Conservation (phyloP, 805 yeast genomes). For the Priceomyces melissophilus region DNA sequence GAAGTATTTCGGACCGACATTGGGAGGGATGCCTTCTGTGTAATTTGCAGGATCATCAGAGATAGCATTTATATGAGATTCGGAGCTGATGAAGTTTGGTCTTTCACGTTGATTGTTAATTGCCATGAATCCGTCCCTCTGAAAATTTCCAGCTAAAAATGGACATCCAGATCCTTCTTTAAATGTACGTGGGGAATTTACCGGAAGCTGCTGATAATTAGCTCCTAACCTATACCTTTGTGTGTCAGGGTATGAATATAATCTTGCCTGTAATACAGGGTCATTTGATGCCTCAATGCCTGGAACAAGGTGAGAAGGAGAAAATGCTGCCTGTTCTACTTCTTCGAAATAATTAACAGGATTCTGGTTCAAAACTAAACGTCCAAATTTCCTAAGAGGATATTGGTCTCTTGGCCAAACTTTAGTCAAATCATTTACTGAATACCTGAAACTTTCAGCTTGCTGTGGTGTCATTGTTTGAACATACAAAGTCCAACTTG, state of each 20-base stretch:
- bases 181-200: constrained; percentile 41
- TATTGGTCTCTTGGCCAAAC: constrained; percentile 55
- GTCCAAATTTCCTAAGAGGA: constrained; percentile 56
- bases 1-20: constrained; percentile 20
- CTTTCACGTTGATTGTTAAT: constrained; percentile 36
- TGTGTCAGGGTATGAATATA: constrained; percentile 81
- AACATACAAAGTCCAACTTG: constrained; percentile 51
- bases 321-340: constrained; percentile 80
- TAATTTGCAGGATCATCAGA: constrained; percentile 16
- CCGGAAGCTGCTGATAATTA: constrained; percentile 66
- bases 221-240: constrained; percentile 79
- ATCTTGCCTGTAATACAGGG: constrained; percentile 78
- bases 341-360: constrained; percentile 50
- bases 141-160: constrained; percentile 23
- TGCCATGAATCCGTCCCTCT: constrained; percentile 19
- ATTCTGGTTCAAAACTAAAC: constrained; percentile 51
- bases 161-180: constrained; percentile 21
- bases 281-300: constrained; percentile 80
- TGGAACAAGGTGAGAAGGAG: constrained; percentile 80
- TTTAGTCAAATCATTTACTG: constrained; percentile 53
- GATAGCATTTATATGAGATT: constrained; percentile 27
- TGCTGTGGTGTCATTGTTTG: constrained; percentile 59
- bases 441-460: constrained; percentile 47
- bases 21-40: constrained; percentile 18
- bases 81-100: constrained; percentile 52